phyloP scores from a whole-genome alignment of 164 flowering plant genomes.

The Cinnamomum micranthum region DNA sequence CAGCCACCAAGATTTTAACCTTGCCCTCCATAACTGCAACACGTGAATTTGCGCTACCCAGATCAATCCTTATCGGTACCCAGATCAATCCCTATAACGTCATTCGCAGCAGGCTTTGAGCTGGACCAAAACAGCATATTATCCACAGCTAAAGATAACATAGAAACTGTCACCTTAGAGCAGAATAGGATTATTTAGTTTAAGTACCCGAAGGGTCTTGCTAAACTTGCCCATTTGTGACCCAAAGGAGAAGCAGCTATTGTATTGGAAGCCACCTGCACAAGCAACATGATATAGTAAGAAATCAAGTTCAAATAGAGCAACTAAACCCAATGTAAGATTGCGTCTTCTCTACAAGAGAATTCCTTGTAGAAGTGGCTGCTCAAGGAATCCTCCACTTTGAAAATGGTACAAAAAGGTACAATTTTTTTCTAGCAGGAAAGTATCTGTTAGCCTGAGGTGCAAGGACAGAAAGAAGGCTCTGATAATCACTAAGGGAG shows the following conservation, averaged over 20 bases:
- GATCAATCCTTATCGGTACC: constrained; percentile 83
- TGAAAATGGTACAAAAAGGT: no score
- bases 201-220: constrained; percentile 63
- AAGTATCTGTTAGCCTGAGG: background rate
- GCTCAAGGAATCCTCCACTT: background rate
- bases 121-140: constrained; percentile 20
- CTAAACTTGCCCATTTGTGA: constrained; percentile 36
- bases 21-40: constrained; percentile 85
- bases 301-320: background rate
- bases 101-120: constrained; percentile 61
- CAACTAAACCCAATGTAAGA: background rate
- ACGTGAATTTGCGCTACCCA: constrained; percentile 85
- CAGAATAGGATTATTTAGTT: background rate
- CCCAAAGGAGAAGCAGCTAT: constrained; percentile 27
- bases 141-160: background rate
- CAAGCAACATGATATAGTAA: background rate
- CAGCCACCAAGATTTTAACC: constrained; percentile 22
- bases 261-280: constrained; percentile 46
- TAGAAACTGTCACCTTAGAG: background rate
- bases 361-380: background rate
- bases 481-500: no score
- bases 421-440: background rate
- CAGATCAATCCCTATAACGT: constrained; percentile 77
- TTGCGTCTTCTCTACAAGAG: background rate
- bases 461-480: no score